Conservation (phyloP, 768 basidiomycete genomes). For the Amanita polypyramis region DNA sequence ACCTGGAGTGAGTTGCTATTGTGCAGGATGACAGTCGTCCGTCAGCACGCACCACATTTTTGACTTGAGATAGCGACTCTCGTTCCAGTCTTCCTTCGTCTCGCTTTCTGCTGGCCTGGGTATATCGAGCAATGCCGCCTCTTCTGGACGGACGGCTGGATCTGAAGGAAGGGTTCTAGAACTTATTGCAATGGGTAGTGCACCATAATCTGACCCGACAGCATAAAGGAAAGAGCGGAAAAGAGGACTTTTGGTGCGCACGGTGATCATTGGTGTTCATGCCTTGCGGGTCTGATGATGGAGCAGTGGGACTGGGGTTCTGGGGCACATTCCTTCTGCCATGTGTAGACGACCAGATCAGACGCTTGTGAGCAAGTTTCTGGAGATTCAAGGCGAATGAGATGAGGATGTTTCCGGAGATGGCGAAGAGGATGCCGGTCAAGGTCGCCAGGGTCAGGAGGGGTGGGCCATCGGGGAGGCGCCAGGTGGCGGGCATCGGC, state of each 20-base stretch:
- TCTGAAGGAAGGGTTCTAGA: background rate
- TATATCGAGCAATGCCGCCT: conserved; percentile 18
- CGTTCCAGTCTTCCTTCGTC: conserved; percentile 30
- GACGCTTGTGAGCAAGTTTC: conserved; percentile 78
- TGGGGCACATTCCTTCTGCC: background rate
- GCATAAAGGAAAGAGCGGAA: no score
- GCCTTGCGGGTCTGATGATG: background rate
- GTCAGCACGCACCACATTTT: conserved; percentile 58
- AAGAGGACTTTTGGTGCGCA: no score
- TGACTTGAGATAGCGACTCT: conserved; percentile 72
- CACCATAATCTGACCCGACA: background rate
- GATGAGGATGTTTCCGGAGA: conserved; percentile 81
- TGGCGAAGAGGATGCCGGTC: conserved; percentile 76
- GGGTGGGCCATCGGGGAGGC: conserved; percentile 33
- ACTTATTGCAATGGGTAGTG: background rate
- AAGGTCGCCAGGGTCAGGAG: conserved; percentile 42
- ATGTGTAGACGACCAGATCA: conserved; percentile 23
- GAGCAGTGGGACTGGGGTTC: no score
- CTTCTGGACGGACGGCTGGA: conserved; percentile 16
- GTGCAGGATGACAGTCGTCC: background rate
- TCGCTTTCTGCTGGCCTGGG: background rate
- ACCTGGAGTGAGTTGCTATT: conserved; percentile 40
- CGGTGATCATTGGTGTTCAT: background rate
- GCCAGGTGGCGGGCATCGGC: background rate
- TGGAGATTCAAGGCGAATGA: conserved; percentile 88